phyloP scores from a whole-genome alignment of 75 land plant species.

The Isoetes taiwanensis region DNA sequence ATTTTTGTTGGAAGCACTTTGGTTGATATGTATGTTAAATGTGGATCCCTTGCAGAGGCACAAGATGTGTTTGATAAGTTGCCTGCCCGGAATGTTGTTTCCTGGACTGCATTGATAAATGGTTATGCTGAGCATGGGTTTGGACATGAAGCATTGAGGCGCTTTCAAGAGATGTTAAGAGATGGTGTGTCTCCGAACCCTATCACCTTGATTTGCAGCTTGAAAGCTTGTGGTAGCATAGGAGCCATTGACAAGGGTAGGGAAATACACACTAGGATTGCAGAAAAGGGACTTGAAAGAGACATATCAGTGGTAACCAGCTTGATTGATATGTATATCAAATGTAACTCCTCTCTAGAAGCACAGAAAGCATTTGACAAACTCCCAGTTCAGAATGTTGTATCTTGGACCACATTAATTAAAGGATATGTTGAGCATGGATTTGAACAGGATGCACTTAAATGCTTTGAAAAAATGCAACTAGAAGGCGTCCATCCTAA shows the following conservation, averaged over 20 bases:
- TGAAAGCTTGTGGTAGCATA: conserved; percentile 14
- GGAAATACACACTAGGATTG: neutral
- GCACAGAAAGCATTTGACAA: neutral
- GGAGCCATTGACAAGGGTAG: conserved; percentile 8
- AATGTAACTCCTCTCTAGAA: neutral
- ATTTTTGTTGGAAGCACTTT: conserved; percentile 31
- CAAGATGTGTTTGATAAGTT: conserved; percentile 29
- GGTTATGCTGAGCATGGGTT: conserved; percentile 15
- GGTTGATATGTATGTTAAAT: conserved; percentile 47
- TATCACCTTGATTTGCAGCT: conserved; percentile 7
- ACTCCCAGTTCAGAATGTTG: neutral
- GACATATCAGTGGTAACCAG: neutral
- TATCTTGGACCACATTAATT: neutral
- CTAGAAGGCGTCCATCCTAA: neutral
- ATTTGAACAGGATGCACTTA: neutral
- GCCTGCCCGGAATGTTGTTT: conserved; percentile 18
- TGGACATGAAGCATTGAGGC: neutral
- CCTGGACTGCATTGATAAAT: conserved; percentile 15
- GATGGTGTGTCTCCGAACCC: conserved; percentile 6
- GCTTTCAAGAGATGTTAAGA: conserved; percentile 7
- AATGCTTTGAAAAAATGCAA: neutral
- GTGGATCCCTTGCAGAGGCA: conserved; percentile 26
- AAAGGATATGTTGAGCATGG: neutral
- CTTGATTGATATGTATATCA: neutral
- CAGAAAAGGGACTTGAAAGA: neutral